Evolutionary conservation across 495 filamentous ascomycete species (phyloP), one percentile per base, ranked within the genome.

Genomic region (Schizothecium vesticola): DNA sequence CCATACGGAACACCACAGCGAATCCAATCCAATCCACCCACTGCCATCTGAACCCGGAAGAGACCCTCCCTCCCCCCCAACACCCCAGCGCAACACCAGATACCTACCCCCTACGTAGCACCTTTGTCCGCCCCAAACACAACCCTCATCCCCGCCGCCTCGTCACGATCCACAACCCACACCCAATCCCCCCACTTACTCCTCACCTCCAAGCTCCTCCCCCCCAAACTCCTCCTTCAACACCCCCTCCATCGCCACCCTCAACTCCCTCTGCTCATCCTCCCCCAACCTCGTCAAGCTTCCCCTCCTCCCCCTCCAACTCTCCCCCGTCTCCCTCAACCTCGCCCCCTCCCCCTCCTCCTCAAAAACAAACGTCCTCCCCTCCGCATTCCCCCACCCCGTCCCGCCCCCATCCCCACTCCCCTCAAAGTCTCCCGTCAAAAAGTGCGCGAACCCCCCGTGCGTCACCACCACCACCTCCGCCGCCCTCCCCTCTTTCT

Each of bases 311-410:
- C 75, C 67, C 59, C 77, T 80, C 72, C 90, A 86, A 64, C 88
- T 88, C 63, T 79, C 73, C 58, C 82, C 80, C 11, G 87, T 90
- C 74, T 91, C 87, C 67, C 80, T 68, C 29, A 90, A 71, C 31
- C 90, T 76, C 8, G 87, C 86, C 62, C 87, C 86, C 60, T 82
- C 86, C 55, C 84, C 81, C 25, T 82, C 76, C 23, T 88, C 83
- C 5, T 78, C 80, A 80, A 96, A 96, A 31, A 78, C 78, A 77
- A 90, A 97, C 9, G 86, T 88, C 61, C 94, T 88, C 74, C 84
- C 91, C 78, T 97, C 93, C 12, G 89, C 90, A 77, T 97, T 97
- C 11, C 71, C 70, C 94, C 94, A 97, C 21, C 91, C 92, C 0
- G 93, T 96, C 29, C 92, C 89, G 65, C 79, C 76, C 65, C 84